Evolutionary conservation across 2,329 filamentous ascomycete genomes (phyloP).

Genomic region (Graphilbum ipis-grandicollis): DNA sequence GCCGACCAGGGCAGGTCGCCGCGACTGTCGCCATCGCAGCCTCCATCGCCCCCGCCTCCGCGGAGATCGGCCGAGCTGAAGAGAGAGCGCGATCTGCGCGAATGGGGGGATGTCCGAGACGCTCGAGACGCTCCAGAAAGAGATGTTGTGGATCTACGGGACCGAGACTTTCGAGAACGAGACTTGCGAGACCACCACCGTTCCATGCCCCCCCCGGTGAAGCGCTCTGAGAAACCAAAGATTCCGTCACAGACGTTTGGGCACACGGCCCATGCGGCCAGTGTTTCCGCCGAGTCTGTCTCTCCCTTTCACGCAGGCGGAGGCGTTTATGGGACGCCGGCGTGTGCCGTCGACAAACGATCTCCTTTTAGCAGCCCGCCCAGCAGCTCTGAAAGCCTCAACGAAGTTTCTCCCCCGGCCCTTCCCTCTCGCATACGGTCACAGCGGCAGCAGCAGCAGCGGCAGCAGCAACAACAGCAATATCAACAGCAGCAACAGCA

Average conservation of each 20-base stretch:
- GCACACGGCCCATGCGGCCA: background rate
- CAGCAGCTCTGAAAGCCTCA: conserved; percentile 45
- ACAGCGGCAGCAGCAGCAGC: conserved; percentile 12
- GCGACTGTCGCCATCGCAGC: conserved; percentile 26
- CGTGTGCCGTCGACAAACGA: conserved; percentile 20
- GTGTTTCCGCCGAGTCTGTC: background rate
- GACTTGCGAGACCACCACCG: background rate
- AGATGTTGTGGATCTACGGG: too few relatives aligned
- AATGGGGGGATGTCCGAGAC: background rate
- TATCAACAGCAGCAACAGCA: too few relatives aligned
- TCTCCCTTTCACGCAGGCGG: background rate
- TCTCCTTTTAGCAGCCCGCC: conserved; percentile 85
- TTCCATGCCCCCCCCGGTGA: conserved; percentile 52
- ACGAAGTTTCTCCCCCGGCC: conserved; percentile 31
- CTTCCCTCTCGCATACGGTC: conserved; percentile 34
- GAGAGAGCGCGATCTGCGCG: conserved; percentile 25
- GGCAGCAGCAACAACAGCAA: too few relatives aligned
- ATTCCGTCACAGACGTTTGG: conserved; percentile 15
- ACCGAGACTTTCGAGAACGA: too few relatives aligned
- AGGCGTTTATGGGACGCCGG: conserved; percentile 19
- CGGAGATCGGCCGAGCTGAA: conserved; percentile 42
- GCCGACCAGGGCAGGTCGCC: conserved; percentile 31
- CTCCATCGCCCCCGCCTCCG: conserved; percentile 47
- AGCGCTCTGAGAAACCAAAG: conserved; percentile 54
- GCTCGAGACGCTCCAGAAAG: background rate